phyloP scores from a whole-genome alignment of 805 yeast species.

The Candida schatavii region DNA sequence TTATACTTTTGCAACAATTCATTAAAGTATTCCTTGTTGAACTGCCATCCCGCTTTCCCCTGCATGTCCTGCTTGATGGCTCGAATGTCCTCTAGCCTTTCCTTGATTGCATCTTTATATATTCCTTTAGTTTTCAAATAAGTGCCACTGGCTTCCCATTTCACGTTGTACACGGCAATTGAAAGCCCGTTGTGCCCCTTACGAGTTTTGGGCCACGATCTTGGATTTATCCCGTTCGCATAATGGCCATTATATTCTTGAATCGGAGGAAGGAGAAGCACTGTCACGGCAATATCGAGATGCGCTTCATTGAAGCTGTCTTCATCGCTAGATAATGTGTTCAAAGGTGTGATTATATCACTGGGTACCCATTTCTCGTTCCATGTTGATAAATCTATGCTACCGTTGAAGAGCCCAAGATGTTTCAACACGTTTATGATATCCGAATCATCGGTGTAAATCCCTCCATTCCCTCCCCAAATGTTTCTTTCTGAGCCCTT shows the following conservation, averaged over 20 bases:
- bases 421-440: conserved; percentile 72
- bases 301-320: conserved; percentile 28
- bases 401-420: conserved; percentile 56
- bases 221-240: conserved; percentile 68
- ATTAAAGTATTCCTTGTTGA: conserved; percentile 26
- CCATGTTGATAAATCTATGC: conserved; percentile 29
- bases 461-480: conserved; percentile 82
- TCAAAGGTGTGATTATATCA: conserved; percentile 13
- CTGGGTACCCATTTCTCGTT: conserved; percentile 28
- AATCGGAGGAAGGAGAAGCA: conserved; percentile 67
- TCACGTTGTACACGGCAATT: conserved; percentile 54
- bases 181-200: conserved; percentile 78
- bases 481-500: conserved; percentile 29
- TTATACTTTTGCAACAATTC: conserved; percentile 24
- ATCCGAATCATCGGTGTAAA: conserved; percentile 94
- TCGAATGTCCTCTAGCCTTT: conserved; percentile 21
- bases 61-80: conserved; percentile 16
- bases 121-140: conserved; percentile 27
- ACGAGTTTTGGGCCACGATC: conserved; percentile 57
- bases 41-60: conserved; percentile 29
- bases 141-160: conserved; percentile 40
- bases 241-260: conserved; percentile 61
- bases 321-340: conserved; percentile 23
- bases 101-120: conserved; percentile 27
- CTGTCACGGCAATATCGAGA: conserved; percentile 53